Base-by-base conservation (phyloP, 495 filamentous ascomycete genomes). In the Penicillium alfredii region DNA sequence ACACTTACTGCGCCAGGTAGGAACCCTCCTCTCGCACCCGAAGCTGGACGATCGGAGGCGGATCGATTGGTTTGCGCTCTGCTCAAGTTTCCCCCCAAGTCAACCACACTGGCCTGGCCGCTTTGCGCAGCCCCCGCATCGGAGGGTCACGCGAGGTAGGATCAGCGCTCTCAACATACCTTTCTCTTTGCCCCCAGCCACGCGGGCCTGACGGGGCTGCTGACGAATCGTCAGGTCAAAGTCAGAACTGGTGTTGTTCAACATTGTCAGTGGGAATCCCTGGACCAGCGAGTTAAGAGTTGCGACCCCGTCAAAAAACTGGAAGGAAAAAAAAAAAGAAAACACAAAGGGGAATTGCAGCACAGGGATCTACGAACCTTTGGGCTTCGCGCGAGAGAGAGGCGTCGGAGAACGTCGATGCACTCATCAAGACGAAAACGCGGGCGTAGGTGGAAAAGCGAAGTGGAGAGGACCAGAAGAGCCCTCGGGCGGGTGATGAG, bases 1-100 rank as follows among this genome's bases (percentile, higher is more conserved):
- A 10, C 15, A 60, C 80, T 64, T 74, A 84, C 74, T 86, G 82
- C 17, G 76, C 67, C 4, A 87, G 81, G 59, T 94, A 88, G 24
- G 71, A 69, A 30, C 55, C 62, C 41, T 78, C 71, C 47, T 74
- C 72, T 43, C 71, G 76, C 47, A 94, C 79, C 33, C 75, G 73
- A 24, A 97, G 69, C 64, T 95, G 86, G 18, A 96, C 73, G 53
- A 96, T 86, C 34, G 92, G 92, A 15, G 90, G 92, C 30, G 92
- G 92, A 55, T 98, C 92, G 53, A 98, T 80, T 3, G 92, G 88
- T 61, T 94, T 95, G 47, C 92, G 82, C 48, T 88, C 92, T 94
- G 64, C 17, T n/a, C n/a, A n/a, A 25, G 23, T 25, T n/a, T 25
- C 22, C 22, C 30, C 35, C 17, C 26, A 38, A 32, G 36, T 43